Evolutionary conservation across 345 rosid genomes (phyloP).

Genomic region (Linum usitatissimum): DNA sequence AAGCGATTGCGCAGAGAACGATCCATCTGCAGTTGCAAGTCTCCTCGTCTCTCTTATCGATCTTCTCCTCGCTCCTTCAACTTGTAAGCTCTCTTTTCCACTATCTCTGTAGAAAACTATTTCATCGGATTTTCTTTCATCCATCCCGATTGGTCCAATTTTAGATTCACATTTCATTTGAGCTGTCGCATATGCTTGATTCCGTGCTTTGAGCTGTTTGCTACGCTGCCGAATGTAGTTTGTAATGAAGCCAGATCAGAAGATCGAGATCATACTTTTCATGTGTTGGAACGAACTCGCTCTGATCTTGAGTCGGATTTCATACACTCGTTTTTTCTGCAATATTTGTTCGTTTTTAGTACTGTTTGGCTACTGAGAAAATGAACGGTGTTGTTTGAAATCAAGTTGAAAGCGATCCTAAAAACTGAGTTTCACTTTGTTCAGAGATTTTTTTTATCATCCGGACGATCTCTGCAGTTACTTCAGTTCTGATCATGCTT

Average conservation of each 20-base stretch:
- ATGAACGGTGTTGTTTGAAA: no score
- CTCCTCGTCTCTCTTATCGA: slow-evolving; percentile 45
- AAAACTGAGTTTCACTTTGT: no score
- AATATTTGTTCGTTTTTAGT: no score
- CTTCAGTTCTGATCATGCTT: background rate
- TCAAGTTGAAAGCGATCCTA: no score
- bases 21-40: slow-evolving; percentile 64
- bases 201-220: background rate
- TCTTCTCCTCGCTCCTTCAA: slow-evolving; percentile 30
- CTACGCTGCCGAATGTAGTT: background rate
- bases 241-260: no score
- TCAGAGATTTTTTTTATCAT: background rate
- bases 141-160: background rate
- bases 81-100: slow-evolving; percentile 35
- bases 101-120: background rate
- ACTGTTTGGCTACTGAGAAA: no score
- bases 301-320: no score
- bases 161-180: slow-evolving; percentile 4
- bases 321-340: no score
- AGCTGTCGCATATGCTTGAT: background rate
- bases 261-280: background rate
- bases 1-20: slow-evolving; percentile 41
- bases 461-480: background rate
- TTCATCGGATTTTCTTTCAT: background rate
- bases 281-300: no score